These are phyloP conservation scores for Zymoseptoria pseudotritici DNA, from an alignment of 2,329 filamentous ascomycete genomes.

Conservation along the genomic window DNA sequence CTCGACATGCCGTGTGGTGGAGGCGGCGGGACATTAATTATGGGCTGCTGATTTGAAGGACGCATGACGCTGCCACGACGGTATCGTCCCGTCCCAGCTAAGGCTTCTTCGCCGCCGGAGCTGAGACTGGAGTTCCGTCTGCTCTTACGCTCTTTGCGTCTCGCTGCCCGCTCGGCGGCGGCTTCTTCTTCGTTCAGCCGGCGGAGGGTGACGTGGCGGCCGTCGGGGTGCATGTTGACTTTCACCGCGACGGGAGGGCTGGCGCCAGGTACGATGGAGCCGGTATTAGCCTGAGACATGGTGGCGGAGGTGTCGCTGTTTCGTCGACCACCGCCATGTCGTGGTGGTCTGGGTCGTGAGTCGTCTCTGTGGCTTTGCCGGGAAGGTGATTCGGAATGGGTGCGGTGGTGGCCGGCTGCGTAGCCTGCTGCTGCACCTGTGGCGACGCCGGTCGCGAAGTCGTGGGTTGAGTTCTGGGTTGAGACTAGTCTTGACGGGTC, in stretches of 20 bases:
- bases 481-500: conserved; percentile 28
- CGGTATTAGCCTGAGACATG: conserved; percentile 10
- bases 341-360: conserved; percentile 12
- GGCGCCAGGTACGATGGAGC: conserved; percentile 21
- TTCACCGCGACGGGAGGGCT: conserved; percentile 57
- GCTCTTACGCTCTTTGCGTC: conserved; percentile 40
- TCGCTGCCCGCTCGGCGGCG: conserved; percentile 50
- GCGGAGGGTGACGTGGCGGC: conserved; percentile 55
- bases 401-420: conserved; percentile 18
- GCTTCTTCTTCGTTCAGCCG: conserved; percentile 56
- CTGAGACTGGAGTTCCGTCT: conserved; percentile 29
- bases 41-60: conserved; percentile 24
- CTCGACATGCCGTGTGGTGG: conserved; percentile 23
- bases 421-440: conserved; percentile 17
- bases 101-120: conserved; percentile 30
- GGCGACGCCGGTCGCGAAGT: conserved; percentile 10
- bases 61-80: conserved; percentile 15
- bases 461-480: conserved; percentile 20
- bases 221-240: conserved; percentile 58
- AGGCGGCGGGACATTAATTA: conserved; percentile 25
- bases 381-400: conserved; percentile 24
- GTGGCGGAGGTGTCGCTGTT: conserved; percentile 17
- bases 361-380: conserved; percentile 9
- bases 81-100: conserved; percentile 12
- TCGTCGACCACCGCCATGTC: conserved; percentile 7